Evolutionary conservation across 1,139 yeast genomes (phyloP), one percentile per base, ranked within the genome.

Genomic region (Yamadazyma sp.): DNA sequence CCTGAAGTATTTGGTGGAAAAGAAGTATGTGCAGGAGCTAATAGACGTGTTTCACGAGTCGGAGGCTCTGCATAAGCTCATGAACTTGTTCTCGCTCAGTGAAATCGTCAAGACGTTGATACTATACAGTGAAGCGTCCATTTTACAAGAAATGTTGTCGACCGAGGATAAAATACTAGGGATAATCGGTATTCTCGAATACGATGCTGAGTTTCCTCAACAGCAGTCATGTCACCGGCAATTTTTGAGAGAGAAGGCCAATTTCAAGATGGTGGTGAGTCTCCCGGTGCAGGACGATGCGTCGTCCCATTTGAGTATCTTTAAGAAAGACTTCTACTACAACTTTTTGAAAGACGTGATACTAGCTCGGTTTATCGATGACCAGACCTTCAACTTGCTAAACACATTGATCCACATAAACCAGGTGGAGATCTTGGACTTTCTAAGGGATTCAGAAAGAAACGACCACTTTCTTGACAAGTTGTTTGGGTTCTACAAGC

Each of bases 271-370:
- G 49, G 86, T 90, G 3, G 64, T 87, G 11, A 83, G 86, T 6
- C 64, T 88, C 14, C 89, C 90, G 1, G 67, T 83, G 6, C 69
- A 75, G 2, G 48, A 50, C 7, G 40, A 37, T 6, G 26, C 35
- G 8, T 25, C 25, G 1, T 33, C 37, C 3, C 68, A 84, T 21
- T 66, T 77, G 38, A 58, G 61, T 20, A 72, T 84, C 35, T 84
- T 90, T 47, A 79, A 80, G 45, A 80, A 79, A 51, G 89, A 94
- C 32, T 87, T 83, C 54, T 73, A 86, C 44, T 67, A 89, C 40
- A 90, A 83, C 52, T 87, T 86, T 55, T 64, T 92, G 39, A 86
- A 86, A 56, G 97, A 92, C 58, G 95, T 87, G 21, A 94, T 86
- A 1, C 62, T 90, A 26, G 92, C 92, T 2, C 68, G 96, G 39